Conservation (phyloP, 129 eudicot species). For the Lactuca saligna region DNA sequence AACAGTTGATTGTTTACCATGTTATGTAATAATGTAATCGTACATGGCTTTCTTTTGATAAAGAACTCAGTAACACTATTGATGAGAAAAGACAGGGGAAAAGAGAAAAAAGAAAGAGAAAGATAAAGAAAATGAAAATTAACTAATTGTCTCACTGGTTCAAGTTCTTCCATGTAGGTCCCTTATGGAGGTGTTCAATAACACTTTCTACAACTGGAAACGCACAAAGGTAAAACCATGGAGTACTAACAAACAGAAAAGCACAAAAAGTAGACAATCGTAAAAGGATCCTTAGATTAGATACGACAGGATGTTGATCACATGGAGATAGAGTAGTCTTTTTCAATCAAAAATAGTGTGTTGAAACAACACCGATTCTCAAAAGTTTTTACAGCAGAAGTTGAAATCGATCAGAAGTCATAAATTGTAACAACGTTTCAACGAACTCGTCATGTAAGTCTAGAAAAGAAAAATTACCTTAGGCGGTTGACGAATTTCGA, state of each 20-base stretch:
- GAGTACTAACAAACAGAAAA: constrained; percentile 22
- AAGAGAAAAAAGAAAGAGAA: neutral
- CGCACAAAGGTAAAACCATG: constrained; percentile 22
- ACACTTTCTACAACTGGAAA: constrained; percentile 38
- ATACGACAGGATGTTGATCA: constrained; percentile 16
- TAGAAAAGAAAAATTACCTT: constrained; percentile 29
- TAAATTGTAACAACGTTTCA: neutral
- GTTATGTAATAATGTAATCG: neutral
- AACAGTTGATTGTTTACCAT: constrained; percentile 7
- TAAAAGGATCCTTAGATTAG: constrained; percentile 15
- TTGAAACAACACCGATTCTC: neutral
- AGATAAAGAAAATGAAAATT: neutral
- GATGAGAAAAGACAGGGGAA: constrained; percentile 5
- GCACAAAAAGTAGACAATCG: constrained; percentile 30
- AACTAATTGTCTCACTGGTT: neutral
- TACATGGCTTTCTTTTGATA: neutral
- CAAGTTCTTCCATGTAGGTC: constrained; percentile 11
- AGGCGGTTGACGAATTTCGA: constrained; percentile 3
- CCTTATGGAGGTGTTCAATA: constrained; percentile 6
- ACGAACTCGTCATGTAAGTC: constrained; percentile 5
- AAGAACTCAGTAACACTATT: constrained; percentile 11
- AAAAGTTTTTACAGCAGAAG: constrained; percentile 9
- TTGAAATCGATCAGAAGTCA: neutral
- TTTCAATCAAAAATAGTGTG: constrained; percentile 13
- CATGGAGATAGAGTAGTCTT: constrained; percentile 25